Base-by-base conservation (phyloP, 106 monocot genomes). In the Gastrodia elata region DNA sequence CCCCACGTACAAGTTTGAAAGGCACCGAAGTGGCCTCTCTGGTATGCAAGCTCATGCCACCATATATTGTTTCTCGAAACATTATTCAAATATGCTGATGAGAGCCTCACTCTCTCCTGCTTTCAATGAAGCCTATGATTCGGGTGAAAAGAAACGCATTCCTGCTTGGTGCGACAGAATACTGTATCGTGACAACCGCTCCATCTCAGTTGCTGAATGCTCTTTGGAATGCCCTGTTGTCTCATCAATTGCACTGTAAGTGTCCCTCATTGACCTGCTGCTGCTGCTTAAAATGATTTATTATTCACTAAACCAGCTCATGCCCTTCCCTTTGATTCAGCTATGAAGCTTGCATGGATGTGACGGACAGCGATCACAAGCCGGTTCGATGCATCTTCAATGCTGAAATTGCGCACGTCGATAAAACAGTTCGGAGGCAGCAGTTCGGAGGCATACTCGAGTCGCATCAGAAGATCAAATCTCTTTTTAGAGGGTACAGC, bases 111-210 rank as follows among this genome's bases (percentile, higher is more conserved):
- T 64, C 35, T 39, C 25, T 37, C 46, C 42, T 16, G 34, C 42
- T 52, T n/a, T n/a, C n/a, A n/a, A n/a, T 81, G 64, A 41, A 91
- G 91, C 84, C 80, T 91, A 87, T 75, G 91, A 91, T 85, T 90
- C 90, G 15, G 74, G 90, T 65, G 90, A 90, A 82, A 90, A 90
- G 79, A 90, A 90, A 69, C 73, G 91, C 15, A 87, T 91, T 71
- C 91, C 91, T 72, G 87, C 91, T 74, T 91, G 91, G 91, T 91
- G 91, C 75, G 91, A 91, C 56, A 80, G 87, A 80, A 85, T 87
- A 78, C 68, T 91, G 30, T 91, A 87, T 87, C 91, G 91, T 34
- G 91, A 91, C 65, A 91, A 77, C 68, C 87, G 87, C 40, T 83
- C 83, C 70, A 76, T 83, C 44, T 78, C 80, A 35, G 67, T 78